Conservation (phyloP, 257 asterid species). For the Nicotiana noctiflora region DNA sequence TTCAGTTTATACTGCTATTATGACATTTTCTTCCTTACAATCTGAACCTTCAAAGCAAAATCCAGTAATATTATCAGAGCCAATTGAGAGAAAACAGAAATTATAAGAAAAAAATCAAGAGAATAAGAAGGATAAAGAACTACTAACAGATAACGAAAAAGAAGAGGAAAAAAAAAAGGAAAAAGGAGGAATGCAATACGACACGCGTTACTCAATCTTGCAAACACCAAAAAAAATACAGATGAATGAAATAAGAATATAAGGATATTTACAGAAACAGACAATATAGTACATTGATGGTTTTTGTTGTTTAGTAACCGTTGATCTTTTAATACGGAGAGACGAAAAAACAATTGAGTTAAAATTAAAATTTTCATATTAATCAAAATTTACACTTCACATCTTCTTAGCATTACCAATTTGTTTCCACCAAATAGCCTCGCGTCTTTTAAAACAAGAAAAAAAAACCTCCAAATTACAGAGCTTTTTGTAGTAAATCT, state of each 20-base stretch:
- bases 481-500: background rate
- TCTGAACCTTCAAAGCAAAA: conserved; percentile 12
- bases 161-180: conserved; percentile 16
- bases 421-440: background rate
- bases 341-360: background rate
- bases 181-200: conserved; percentile 24
- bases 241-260: conserved; percentile 36
- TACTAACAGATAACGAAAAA: background rate
- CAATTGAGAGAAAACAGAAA: background rate
- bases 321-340: background rate
- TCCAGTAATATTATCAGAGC: background rate
- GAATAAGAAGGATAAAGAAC: background rate
- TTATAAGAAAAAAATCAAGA: background rate
- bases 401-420: background rate
- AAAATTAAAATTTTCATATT: background rate
- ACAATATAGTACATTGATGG: background rate
- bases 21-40: background rate
- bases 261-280: conserved; percentile 13
- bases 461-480: background rate
- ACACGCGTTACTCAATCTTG: conserved; percentile 29
- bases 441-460: background rate
- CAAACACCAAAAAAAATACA: conserved; percentile 19
- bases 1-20: background rate
- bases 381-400: background rate
- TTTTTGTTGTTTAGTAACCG: conserved; percentile 6